Conservation (phyloP, 2,329 filamentous ascomycete genomes). For the Trichoderma pleuroti region DNA sequence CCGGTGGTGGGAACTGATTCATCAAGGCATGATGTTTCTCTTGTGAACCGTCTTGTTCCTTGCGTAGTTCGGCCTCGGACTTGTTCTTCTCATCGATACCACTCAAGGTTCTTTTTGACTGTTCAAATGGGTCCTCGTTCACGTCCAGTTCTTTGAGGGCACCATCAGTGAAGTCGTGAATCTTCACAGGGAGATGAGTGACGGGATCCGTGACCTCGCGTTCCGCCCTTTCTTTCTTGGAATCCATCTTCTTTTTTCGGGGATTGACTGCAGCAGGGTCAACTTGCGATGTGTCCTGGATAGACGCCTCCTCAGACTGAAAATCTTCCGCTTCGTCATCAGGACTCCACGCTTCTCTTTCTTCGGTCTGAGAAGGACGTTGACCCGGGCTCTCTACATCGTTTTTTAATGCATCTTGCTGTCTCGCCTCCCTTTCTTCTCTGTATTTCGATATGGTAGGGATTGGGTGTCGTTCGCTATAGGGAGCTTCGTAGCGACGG, state of each 20-base stretch:
- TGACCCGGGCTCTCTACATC: conserved; percentile 21
- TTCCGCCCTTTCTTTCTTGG: conserved; percentile 49
- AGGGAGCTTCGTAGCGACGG: conserved; percentile 39
- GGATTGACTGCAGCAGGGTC: conserved; percentile 39
- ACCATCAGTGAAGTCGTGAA: conserved; percentile 65
- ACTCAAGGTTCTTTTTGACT: conserved; percentile 37
- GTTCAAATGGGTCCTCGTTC: conserved; percentile 34
- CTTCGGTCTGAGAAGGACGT: conserved; percentile 6
- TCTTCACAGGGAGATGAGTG: conserved; percentile 64
- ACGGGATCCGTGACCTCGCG: conserved; percentile 68
- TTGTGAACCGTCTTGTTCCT: conserved; percentile 37
- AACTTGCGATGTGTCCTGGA: conserved; percentile 37
- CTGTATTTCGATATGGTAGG: conserved; percentile 49
- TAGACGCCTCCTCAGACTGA: conserved; percentile 16
- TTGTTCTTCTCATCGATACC: conserved; percentile 39
- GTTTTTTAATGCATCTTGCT: conserved; percentile 36
- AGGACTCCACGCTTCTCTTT: background rate
- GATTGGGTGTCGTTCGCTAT: conserved; percentile 42
- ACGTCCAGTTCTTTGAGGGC: conserved; percentile 45
- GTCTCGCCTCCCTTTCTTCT: conserved; percentile 45
- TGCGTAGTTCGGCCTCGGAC: conserved; percentile 36
- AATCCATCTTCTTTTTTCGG: conserved; percentile 46
- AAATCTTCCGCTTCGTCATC: conserved; percentile 2
- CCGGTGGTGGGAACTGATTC: conserved; percentile 46
- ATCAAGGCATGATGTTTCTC: conserved; percentile 40